phyloP scores from a whole-genome alignment of 441 rosid species.

The Bruguiera hainesii region DNA sequence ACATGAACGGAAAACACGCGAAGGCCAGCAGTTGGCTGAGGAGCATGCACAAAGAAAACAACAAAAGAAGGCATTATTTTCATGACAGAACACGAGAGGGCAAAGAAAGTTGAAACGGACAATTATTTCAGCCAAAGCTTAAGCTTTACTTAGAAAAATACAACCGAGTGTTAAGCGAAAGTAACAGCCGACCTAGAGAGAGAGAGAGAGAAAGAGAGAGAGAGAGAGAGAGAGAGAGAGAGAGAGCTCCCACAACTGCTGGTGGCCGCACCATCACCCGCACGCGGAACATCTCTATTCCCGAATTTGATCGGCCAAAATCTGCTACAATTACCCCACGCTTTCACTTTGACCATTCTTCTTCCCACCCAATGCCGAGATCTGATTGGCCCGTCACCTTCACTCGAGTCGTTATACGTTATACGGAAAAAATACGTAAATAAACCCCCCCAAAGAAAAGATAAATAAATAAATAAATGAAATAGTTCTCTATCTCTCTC shows the following conservation, averaged over 20 bases:
- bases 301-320: slow-evolving; percentile 5
- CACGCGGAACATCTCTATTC: not conserved
- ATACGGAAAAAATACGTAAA: not conserved
- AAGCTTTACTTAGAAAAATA: not conserved
- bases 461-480: too few relatives aligned
- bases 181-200: slow-evolving; percentile 35
- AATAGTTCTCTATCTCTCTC: not conserved
- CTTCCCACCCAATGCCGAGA: slow-evolving; percentile 10
- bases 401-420: slow-evolving; percentile 15
- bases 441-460: not conserved
- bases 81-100: not conserved
- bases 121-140: not conserved
- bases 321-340: not conserved
- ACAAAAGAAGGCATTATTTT: not conserved
- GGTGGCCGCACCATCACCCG: slow-evolving; percentile 20
- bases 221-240: slow-evolving; percentile 1
- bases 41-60: not conserved
- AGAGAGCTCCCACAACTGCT: not conserved
- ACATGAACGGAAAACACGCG: too few relatives aligned
- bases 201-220: not conserved
- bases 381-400: slow-evolving; percentile 47
- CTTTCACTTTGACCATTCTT: slow-evolving; percentile 14
- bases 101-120: not conserved
- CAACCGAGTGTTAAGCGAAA: slow-evolving; percentile 27
- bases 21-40: too few relatives aligned